Conservation (phyloP, 192 early-diverging fungal species). For the Coemansia furcata region DNA sequence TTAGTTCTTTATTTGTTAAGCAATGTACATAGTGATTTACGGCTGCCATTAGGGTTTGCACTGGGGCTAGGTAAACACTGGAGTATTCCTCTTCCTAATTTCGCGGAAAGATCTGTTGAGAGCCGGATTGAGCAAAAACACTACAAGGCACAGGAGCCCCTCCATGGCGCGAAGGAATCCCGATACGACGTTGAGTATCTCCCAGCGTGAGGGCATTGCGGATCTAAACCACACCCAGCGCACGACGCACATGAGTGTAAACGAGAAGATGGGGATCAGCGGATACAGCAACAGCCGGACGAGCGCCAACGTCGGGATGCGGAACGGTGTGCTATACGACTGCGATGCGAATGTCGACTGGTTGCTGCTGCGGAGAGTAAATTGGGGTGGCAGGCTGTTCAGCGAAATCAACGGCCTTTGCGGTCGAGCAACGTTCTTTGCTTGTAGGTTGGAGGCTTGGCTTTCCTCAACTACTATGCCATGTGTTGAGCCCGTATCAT, state of each 20-base stretch:
- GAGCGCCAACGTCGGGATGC: constrained; percentile 40
- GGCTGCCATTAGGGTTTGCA: neutral
- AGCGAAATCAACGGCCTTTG: constrained; percentile 18
- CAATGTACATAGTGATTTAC: neutral
- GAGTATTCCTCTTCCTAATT: constrained; percentile 45
- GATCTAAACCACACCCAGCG: constrained; percentile 52
- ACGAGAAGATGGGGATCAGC: constrained; percentile 44
- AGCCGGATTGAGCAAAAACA: constrained; percentile 48
- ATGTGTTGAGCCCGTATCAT: neutral
- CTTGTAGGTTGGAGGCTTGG: neutral
- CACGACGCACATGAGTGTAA: constrained; percentile 50
- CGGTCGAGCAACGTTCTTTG: neutral
- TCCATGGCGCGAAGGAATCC: constrained; percentile 39
- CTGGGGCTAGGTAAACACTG: constrained; percentile 16
- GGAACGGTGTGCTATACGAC: constrained; percentile 23
- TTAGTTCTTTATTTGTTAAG: neutral
- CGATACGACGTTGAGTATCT: constrained; percentile 41
- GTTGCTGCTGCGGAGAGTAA: constrained; percentile 16
- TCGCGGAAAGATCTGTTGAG: constrained; percentile 50
- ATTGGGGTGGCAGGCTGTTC: constrained; percentile 14
- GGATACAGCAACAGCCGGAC: constrained; percentile 46
- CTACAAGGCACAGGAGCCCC: constrained; percentile 45
- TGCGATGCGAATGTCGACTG: constrained; percentile 12
- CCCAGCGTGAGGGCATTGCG: constrained; percentile 42
- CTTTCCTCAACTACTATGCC: neutral